Evolutionary conservation across 345 rosid species (phyloP), one percentile per base, ranked within the genome.

Genomic region (Nasturtium officinale): DNA sequence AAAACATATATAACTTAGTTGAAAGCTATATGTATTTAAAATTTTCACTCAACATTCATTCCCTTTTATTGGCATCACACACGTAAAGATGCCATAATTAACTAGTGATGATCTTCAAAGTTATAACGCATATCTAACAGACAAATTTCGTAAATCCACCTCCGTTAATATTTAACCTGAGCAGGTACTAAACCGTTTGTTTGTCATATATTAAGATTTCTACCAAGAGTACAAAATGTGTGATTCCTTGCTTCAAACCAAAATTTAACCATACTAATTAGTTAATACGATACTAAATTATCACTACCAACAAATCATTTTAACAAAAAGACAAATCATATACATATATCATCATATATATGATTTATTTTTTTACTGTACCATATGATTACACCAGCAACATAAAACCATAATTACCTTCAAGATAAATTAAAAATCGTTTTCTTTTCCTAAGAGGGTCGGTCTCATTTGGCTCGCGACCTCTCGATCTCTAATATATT

Each of bases 401-500:
- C 50, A 33, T 59, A 57, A 57, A 59, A 35, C 45, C 33, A 32
- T 56, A 43, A 48, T 13, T 66, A 43, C 32, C 20, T 66, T 25
- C 10, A 23, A 47, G 23, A 47, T 3, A 18, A 33, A 18, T 45
- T 45, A 20, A 7, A 51, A 25, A 9, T 43, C 2, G 7, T 9
- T 12, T 66, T 38, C 25, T 51, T 67, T 75, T 67, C 30, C 38
- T 12, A 50, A 75, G 61, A 67, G 61, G 61, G 61, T 51, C 47
- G 38, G 73, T n/a, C 40, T 61, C 74, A 55, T 15, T 32, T 75
- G 28, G 25, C 26, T 67, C 48, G 37, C 69, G 74, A 62, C 70
- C 70, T 55, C 65, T 61, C 65, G 69, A 55, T 57, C 70, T 55
- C 65, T 61, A 60, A 76, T 33, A 33, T 65, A 48, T 26, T 4